Base-by-base conservation (phyloP, 768 basidiomycete species). In the Crepidotus variabilis region DNA sequence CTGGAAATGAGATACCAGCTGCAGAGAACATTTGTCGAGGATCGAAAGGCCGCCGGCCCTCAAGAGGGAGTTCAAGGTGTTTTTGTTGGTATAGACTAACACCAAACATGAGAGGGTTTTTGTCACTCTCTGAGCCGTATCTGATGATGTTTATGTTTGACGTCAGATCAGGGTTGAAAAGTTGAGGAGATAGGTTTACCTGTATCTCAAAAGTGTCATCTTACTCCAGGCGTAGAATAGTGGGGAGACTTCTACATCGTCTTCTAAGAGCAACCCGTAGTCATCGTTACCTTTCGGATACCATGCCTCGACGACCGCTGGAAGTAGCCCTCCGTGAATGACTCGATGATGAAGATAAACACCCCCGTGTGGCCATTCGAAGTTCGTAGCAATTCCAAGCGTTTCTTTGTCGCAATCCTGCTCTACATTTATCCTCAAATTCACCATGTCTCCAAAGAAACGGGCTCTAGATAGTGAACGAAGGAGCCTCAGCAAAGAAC, bases 301-400 rank as follows among this genome's bases (percentile, higher is more conserved):
- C 92, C 93, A 95, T 4, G 90, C 90, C 70, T 94, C 92, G 13
- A 93, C 87, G 13, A 95, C 84, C 6, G 92, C 89, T 2, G 89
- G 79, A 53, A 94, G 80, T 18, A 94, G 75, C 3, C 92, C 92
- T 1, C 85, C 92, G 56, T 85, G 86, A n/a, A 89, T 71, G 55
- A 92, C 78, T 22, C 93, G 82, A 63, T 86, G 89, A 53, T 91
- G 84, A 6, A 90, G 62, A 56, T 79, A 80, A 6, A 85, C 60
- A 35, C 69, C 61, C 5, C 91, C 90, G 59, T 84, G 77, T 0
- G 65, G 65, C 92, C 92, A 94, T 4, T 69, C 50, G 28, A 84
- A 75, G 20, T 74, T 68, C 53, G 79, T 70, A 2, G 79, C 78
- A 7, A 87, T 65, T 11, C 66, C 65, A 55, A 84, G 70, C 0